Evolutionary conservation across 2,329 filamentous ascomycete species (phyloP).

Genomic region (Fusarium cyanostomum): DNA sequence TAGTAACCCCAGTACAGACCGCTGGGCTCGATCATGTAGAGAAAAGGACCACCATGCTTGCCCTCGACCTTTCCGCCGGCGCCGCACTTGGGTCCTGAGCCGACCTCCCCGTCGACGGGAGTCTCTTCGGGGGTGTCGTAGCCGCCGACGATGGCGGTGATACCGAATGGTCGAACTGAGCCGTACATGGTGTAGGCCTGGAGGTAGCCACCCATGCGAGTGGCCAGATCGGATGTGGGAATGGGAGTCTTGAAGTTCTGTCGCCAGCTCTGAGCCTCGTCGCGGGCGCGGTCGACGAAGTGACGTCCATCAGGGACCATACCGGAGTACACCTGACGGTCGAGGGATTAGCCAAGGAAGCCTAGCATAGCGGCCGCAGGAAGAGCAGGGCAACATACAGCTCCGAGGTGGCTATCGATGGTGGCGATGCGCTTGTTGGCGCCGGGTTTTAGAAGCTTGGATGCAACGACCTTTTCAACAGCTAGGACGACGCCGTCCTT

Average conservation of each 20-base stretch:
- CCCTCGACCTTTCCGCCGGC: slow-evolving; percentile 82
- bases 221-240: slow-evolving; percentile 84
- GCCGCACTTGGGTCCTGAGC: slow-evolving; percentile 78
- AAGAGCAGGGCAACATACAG: slow-evolving; percentile 69
- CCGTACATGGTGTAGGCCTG: slow-evolving; percentile 98
- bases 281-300: slow-evolving; percentile 92
- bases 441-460: slow-evolving; percentile 92
- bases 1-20: slow-evolving; percentile 99
- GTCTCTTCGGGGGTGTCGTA: slow-evolving; percentile 90
- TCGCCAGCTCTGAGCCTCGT: slow-evolving; percentile 92
- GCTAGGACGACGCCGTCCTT: slow-evolving; percentile 97
- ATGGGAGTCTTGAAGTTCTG: slow-evolving; percentile 95
- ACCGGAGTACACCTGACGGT: slow-evolving; percentile 81
- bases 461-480: slow-evolving; percentile 94
- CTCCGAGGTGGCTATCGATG: slow-evolving; percentile 91
- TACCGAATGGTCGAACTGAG: slow-evolving; percentile 94
- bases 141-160: slow-evolving; percentile 92
- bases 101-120: slow-evolving; percentile 90
- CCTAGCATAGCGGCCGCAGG: not conserved
- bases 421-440: slow-evolving; percentile 98
- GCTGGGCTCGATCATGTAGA: slow-evolving; percentile 99
- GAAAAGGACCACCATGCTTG: slow-evolving; percentile 85
- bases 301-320: slow-evolving; percentile 95
- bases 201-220: slow-evolving; percentile 93
- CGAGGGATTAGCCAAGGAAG: slow-evolving; percentile 14